phyloP scores from a whole-genome alignment of 2,329 filamentous ascomycete genomes.

The Parafenestella ontariensis region DNA sequence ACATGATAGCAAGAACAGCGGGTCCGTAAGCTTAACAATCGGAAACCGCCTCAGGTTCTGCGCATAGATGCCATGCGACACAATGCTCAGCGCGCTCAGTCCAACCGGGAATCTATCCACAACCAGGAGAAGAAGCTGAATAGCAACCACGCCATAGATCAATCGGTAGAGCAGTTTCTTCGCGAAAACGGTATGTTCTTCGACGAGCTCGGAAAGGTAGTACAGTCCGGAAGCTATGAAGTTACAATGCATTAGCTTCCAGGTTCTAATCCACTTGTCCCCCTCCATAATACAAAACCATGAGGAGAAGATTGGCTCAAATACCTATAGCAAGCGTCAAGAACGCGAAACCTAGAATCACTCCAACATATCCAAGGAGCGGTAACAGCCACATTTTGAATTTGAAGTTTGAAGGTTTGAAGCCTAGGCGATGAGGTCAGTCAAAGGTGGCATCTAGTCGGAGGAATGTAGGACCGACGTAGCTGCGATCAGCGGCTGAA shows the following conservation, averaged over 20 bases:
- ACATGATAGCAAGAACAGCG: slow-evolving; percentile 84
- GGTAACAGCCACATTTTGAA: slow-evolving; percentile 91
- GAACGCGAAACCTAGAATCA: slow-evolving; percentile 89
- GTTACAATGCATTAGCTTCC: slow-evolving; percentile 1
- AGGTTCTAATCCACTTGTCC: background rate
- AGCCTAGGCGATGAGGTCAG: slow-evolving; percentile 32
- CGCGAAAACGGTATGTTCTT: slow-evolving; percentile 93
- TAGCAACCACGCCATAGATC: slow-evolving; percentile 79
- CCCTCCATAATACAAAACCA: background rate
- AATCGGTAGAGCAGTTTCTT: slow-evolving; percentile 85
- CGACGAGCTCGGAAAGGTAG: slow-evolving; percentile 96
- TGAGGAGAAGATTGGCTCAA: background rate
- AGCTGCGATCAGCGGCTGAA: slow-evolving; percentile 12
- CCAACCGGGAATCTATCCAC: slow-evolving; percentile 85
- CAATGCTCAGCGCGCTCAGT: slow-evolving; percentile 76
- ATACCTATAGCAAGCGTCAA: slow-evolving; percentile 90
- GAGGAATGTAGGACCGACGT: slow-evolving; percentile 19
- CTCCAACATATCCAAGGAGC: slow-evolving; percentile 86
- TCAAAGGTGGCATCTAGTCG: slow-evolving; percentile 33
- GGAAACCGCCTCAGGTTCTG: slow-evolving; percentile 82
- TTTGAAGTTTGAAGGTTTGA: slow-evolving; percentile 5
- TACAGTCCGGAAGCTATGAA: slow-evolving; percentile 88
- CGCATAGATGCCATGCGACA: slow-evolving; percentile 83
- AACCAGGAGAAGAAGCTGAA: slow-evolving; percentile 77
- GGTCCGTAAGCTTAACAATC: slow-evolving; percentile 84